Evolutionary conservation across 1,284 basidiomycete species (phyloP).

Genomic region (Ustilago shanxiensis): DNA sequence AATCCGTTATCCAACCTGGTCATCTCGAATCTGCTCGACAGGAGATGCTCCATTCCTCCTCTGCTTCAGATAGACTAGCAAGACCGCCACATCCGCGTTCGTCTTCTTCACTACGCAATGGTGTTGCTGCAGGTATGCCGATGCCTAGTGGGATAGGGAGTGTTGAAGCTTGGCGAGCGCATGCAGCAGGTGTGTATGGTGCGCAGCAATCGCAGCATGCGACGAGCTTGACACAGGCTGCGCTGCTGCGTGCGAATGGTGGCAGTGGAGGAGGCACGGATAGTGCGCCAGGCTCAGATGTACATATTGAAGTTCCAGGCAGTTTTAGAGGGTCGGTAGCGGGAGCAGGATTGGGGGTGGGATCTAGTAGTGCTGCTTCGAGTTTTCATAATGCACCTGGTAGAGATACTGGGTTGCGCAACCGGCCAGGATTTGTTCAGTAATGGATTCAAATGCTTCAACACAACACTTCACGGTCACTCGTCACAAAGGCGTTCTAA

Average conservation of each 20-base stretch:
- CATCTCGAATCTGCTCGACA: conserved; percentile 45
- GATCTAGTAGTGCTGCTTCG: conserved; percentile 16
- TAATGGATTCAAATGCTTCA: background rate
- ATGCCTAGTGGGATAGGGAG: conserved; percentile 34
- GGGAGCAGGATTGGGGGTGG: conserved; percentile 29
- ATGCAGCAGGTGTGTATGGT: conserved; percentile 37
- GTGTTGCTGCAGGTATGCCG: background rate
- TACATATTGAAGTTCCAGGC: conserved; percentile 38
- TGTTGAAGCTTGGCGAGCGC: conserved; percentile 51
- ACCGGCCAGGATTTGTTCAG: conserved; percentile 27
- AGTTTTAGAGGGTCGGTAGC: conserved; percentile 41
- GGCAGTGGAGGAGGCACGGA: conserved; percentile 17
- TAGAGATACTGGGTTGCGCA: conserved; percentile 20
- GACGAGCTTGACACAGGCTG: conserved; percentile 27
- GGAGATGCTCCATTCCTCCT: conserved; percentile 29
- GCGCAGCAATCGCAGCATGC: conserved; percentile 26
- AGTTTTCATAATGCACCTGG: conserved; percentile 15
- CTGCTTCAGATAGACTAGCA: conserved; percentile 10
- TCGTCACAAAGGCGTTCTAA: background rate
- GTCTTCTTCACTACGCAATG: conserved; percentile 22
- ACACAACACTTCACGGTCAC: no score
- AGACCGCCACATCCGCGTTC: conserved; percentile 22
- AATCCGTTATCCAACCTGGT: conserved; percentile 43
- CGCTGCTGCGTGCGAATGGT: conserved; percentile 32
- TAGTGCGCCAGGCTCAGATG: conserved; percentile 29